Base-by-base conservation (phyloP, 805 yeast genomes). In the Teunomyces gatunensis region DNA sequence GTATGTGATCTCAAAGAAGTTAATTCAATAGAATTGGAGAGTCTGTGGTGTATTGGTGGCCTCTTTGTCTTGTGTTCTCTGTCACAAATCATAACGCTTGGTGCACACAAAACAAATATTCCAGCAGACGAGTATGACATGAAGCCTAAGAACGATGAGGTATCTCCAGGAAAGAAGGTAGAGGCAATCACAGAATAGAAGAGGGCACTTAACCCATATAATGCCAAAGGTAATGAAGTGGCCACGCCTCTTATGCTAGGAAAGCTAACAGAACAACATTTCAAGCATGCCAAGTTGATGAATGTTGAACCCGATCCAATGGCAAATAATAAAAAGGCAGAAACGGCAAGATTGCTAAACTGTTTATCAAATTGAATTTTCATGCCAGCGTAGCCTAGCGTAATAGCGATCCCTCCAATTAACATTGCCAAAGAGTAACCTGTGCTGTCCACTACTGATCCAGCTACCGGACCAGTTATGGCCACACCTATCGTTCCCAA, bases 131-230 rank as follows among this genome's bases (percentile, higher is more conserved):
- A 68, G 46, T 63, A 64, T 0, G 75, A 73, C 41, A 81, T 51
- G 40, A 79, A 72, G 2, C 75, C 75, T 50, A 81, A 57, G 45
- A 85, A 79, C 5, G 70, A 74, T 13, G 74, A 73, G 0, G 89
- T 84, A 49, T 81, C 79, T 2, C 84, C 83, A 0, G 84, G 79
- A 50, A 67, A 81, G 47, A 81, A 69, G 12, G 70, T 53, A 9
- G 79, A 66, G 1, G 84, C 84, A 18, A 81, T 55, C 1, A 77
- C 69, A 1, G 90, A 84, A 59, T 79, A 84, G 44, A 83, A 74
- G 56, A 84, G 74, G 3, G 94, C 94, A 60, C 87, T 80, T 12
- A 85, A 73, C 0, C 95, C 95, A 61, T 83, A 85, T 39, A 85
- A 77, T 1, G 91, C 83, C 61, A 86, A 74, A 2, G 92, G 90